A percentile compares a stretch with the other conserved stretches of the same genome.
These are phyloP conservation scores for Mycena albidolilacea DNA, from an alignment of 768 basidiomycete species.

Conservation along the genomic window DNA sequence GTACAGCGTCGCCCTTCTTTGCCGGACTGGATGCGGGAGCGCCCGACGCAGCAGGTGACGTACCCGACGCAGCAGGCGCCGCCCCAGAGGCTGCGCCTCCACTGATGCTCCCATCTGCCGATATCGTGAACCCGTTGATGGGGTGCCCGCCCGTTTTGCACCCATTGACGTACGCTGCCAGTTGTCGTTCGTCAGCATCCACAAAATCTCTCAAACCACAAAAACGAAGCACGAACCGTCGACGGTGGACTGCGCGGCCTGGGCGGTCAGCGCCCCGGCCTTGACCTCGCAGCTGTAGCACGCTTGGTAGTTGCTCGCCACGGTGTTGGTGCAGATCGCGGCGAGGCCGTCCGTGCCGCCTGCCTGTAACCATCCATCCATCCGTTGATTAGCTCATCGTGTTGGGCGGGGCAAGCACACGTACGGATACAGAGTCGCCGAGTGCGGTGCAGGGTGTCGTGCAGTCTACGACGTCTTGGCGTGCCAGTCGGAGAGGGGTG, in stretches of 20 bases:
- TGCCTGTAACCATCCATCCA: background rate
- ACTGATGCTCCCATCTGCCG: background rate
- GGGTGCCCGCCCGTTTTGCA: constrained; percentile 11
- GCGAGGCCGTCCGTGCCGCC: background rate
- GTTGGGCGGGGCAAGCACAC: background rate
- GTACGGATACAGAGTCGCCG: background rate
- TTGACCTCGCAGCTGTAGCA: constrained; percentile 26
- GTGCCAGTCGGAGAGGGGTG: background rate
- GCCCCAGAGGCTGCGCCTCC: background rate
- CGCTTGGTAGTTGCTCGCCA: constrained; percentile 3
- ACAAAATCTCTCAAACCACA: background rate
- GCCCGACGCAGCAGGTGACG: background rate
- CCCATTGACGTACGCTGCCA: background rate
- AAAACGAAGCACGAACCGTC: constrained; percentile 11
- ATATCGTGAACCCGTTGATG: background rate
- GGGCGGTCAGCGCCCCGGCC: background rate
- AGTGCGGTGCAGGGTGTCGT: constrained; percentile 7
- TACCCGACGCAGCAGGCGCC: background rate
- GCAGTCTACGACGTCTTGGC: constrained; percentile 9
- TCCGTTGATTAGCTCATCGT: background rate
- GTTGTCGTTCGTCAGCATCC: background rate
- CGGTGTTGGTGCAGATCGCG: constrained; percentile 18
- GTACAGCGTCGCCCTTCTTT: background rate
- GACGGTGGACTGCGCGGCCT: background rate
- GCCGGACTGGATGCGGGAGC: background rate